phyloP scores from a whole-genome alignment of 805 yeast genomes.

The Tetrapisispora pingtungensis region DNA sequence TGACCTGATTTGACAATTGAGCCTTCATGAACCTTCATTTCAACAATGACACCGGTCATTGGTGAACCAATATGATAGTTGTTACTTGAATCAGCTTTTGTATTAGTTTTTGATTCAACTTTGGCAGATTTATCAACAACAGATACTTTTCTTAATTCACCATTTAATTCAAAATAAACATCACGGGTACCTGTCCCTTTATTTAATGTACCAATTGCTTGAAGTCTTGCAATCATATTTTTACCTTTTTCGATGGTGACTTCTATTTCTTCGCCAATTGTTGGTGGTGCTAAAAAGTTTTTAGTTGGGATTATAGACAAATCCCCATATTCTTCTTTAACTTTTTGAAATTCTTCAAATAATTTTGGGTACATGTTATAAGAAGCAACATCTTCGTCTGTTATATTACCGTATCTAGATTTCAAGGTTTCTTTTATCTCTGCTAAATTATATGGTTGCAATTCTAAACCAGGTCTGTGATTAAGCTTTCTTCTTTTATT shows the following conservation, averaged over 20 bases:
- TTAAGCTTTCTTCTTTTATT: constrained; percentile 86
- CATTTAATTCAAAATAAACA: constrained; percentile 93
- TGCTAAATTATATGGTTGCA: constrained; percentile 70
- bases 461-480: constrained; percentile 79
- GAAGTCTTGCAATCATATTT: constrained; percentile 74
- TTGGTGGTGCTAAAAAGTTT: constrained; percentile 76
- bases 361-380: constrained; percentile 97
- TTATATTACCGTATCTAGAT: constrained; percentile 64
- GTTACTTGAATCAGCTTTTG: constrained; percentile 78
- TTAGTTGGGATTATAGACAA: constrained; percentile 86
- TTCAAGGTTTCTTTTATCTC: constrained; percentile 60
- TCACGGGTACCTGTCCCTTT: constrained; percentile 81
- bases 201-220: constrained; percentile 84
- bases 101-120: constrained; percentile 70
- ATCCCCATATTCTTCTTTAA: constrained; percentile 73
- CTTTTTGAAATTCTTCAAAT: constrained; percentile 70
- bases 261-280: constrained; percentile 72
- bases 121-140: constrained; percentile 80
- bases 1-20: constrained; percentile 89
- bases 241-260: constrained; percentile 93
- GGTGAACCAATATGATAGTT: constrained; percentile 94
- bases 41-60: constrained; percentile 96
- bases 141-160: constrained; percentile 92
- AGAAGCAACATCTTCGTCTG: constrained; percentile 83
- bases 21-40: constrained; percentile 78